Conservation (phyloP, 1,284 basidiomycete species). For the Trichosporon ovoides region DNA sequence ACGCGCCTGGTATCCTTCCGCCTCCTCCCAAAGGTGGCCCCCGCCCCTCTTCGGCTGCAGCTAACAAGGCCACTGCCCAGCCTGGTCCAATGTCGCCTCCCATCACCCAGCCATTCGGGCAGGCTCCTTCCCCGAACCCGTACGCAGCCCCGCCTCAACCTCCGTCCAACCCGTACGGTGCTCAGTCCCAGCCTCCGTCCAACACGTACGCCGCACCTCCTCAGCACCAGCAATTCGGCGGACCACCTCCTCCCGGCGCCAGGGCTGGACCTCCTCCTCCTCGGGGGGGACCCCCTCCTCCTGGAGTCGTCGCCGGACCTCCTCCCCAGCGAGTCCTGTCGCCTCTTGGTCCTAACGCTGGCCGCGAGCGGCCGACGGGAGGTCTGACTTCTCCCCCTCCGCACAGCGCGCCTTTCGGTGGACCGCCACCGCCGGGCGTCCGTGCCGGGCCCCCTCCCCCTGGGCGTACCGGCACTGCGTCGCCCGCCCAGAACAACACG, state of each 20-base stretch:
- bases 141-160: slow-evolving; percentile 10
- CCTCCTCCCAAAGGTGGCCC: slow-evolving; percentile 46
- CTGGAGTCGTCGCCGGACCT: slow-evolving; percentile 51
- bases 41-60: slow-evolving; percentile 39
- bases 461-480: slow-evolving; percentile 23
- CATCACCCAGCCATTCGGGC: slow-evolving; percentile 7
- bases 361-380: slow-evolving; percentile 18
- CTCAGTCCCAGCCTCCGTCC: slow-evolving; percentile 15
- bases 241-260: slow-evolving; percentile 32
- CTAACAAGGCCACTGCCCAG: slow-evolving; percentile 2
- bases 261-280: slow-evolving; percentile 31
- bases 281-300: slow-evolving; percentile 48
- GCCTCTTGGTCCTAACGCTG: slow-evolving; percentile 34
- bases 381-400: slow-evolving; percentile 17
- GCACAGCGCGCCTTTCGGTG: slow-evolving; percentile 19
- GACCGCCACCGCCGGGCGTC: slow-evolving; percentile 31
- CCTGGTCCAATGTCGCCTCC: background rate
- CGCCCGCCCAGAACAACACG: slow-evolving; percentile 10
- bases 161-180: slow-evolving; percentile 2
- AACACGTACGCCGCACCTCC: slow-evolving; percentile 14
- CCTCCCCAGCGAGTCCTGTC: slow-evolving; percentile 50
- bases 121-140: slow-evolving; percentile 15
- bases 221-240: slow-evolving; percentile 23
- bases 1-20: slow-evolving; percentile 39
- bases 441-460: slow-evolving; percentile 32